Conservation (phyloP, 1,284 basidiomycete species). For the Cutaneotrichosporon mucoides region DNA sequence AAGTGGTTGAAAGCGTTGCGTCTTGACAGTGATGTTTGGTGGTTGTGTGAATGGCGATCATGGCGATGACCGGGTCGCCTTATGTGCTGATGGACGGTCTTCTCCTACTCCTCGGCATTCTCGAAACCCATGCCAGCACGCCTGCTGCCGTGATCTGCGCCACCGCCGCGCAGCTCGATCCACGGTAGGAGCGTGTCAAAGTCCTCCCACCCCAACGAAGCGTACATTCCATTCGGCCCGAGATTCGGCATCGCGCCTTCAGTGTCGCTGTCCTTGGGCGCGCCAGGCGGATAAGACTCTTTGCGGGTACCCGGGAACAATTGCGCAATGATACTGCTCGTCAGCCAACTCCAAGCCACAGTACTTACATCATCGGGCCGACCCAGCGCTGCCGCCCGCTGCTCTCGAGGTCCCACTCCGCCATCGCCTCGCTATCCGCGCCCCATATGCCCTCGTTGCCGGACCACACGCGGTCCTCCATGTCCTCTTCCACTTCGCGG, state of each 20-base stretch:
- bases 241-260: conserved; percentile 37
- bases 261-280: conserved; percentile 10
- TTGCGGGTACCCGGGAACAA: conserved; percentile 28
- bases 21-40: too few relatives aligned
- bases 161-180: conserved; percentile 35
- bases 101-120: background rate
- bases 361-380: conserved; percentile 44
- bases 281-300: conserved; percentile 24
- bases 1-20: too few relatives aligned
- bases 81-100: too few relatives aligned
- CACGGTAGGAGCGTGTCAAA: conserved; percentile 39
- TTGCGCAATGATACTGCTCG: conserved; percentile 38
- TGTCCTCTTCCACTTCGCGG: conserved; percentile 28
- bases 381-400: conserved; percentile 37
- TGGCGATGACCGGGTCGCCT: too few relatives aligned
- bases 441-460: conserved; percentile 18
- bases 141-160: conserved; percentile 27
- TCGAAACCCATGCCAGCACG: conserved; percentile 37
- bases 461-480: conserved; percentile 24
- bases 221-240: conserved; percentile 44
- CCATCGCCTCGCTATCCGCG: conserved; percentile 24
- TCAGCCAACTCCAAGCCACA: conserved; percentile 7
- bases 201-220: conserved; percentile 44
- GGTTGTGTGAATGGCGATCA: too few relatives aligned
- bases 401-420: conserved; percentile 30